A percentile compares a stretch with the other conserved stretches of the same genome.
Conservation (phyloP, 2,329 filamentous ascomycete genomes). For the Allantophomopsis cytisporea region DNA sequence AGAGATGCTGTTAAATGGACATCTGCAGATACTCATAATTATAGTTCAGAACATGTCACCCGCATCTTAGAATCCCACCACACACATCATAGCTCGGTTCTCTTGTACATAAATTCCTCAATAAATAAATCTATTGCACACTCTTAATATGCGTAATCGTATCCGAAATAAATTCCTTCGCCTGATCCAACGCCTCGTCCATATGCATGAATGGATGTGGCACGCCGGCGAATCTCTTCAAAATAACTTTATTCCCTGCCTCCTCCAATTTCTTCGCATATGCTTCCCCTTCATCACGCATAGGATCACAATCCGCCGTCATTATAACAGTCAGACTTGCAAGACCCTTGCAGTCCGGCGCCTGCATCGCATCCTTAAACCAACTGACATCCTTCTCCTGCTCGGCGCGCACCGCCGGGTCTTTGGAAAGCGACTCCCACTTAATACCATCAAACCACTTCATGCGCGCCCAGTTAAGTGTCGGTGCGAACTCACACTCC, state of each 20-base stretch:
- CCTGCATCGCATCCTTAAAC: slow-evolving; percentile 20
- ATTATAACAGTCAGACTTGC: slow-evolving; percentile 23
- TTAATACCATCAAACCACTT: slow-evolving; percentile 24
- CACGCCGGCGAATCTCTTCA: slow-evolving; percentile 20
- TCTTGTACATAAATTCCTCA: too few species aligned
- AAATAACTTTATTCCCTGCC: slow-evolving; percentile 18
- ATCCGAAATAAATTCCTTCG: background rate
- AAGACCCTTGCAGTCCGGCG: slow-evolving; percentile 20
- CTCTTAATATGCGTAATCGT: background rate
- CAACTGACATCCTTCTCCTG: slow-evolving; percentile 10
- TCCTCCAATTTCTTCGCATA: slow-evolving; percentile 21
- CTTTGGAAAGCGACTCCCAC: slow-evolving; percentile 14
- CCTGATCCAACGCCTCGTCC: background rate
- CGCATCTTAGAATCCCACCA: too few species aligned
- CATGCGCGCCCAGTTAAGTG: slow-evolving; percentile 28
- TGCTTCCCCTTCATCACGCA: slow-evolving; percentile 25
- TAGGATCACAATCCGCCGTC: slow-evolving; percentile 22
- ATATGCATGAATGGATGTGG: slow-evolving; percentile 19
- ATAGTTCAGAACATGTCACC: too few species aligned
- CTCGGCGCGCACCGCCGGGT: slow-evolving; percentile 5
- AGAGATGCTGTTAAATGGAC: too few species aligned
- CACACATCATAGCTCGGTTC: too few species aligned
- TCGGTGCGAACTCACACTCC: slow-evolving; percentile 26
- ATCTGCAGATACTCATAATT: too few species aligned
- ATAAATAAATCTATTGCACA: too few species aligned